These are phyloP conservation scores for Lignosus rhinocerotis DNA, from an alignment of 1,284 basidiomycete genomes.

Conservation along the genomic window DNA sequence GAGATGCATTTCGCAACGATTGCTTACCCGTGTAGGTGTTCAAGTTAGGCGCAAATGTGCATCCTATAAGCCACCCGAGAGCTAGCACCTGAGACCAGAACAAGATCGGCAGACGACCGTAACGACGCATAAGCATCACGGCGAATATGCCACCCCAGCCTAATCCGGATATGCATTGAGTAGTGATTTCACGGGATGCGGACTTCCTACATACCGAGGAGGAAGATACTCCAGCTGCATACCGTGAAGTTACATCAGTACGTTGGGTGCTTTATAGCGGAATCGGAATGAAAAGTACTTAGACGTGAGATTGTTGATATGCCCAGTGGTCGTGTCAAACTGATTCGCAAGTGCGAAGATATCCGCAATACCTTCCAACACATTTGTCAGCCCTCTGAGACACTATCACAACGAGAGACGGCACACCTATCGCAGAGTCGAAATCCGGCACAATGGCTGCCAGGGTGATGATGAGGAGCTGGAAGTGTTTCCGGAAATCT, in stretches of 20 bases:
- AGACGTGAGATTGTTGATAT: conserved; percentile 65
- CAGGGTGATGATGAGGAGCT: conserved; percentile 60
- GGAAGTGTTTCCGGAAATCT: conserved; percentile 49
- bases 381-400: not conserved
- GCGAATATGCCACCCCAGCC: conserved; percentile 65
- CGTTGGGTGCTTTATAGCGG: not conserved
- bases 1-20: not conserved
- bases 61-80: conserved; percentile 50
- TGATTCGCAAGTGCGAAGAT: conserved; percentile 61
- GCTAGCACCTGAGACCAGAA: conserved; percentile 65
- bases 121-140: conserved; percentile 58
- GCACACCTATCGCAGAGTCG: conserved; percentile 62
- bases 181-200: not conserved
- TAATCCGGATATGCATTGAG: conserved; percentile 16
- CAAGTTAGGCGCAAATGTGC: conserved; percentile 54
- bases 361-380: conserved; percentile 50
- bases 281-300: conserved; percentile 10
- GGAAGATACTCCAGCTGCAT: conserved; percentile 66
- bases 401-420: no score
- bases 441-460: conserved; percentile 72
- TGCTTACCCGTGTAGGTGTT: conserved; percentile 50
- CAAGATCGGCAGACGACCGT: conserved; percentile 59
- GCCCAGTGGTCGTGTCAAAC: conserved; percentile 56
- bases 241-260: not conserved
- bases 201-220: conserved; percentile 43